A percentile compares a stretch with the other conserved stretches of the same genome.
phyloP scores from a whole-genome alignment of 306 rosid genomes.

The Citrullus colocynthis region DNA sequence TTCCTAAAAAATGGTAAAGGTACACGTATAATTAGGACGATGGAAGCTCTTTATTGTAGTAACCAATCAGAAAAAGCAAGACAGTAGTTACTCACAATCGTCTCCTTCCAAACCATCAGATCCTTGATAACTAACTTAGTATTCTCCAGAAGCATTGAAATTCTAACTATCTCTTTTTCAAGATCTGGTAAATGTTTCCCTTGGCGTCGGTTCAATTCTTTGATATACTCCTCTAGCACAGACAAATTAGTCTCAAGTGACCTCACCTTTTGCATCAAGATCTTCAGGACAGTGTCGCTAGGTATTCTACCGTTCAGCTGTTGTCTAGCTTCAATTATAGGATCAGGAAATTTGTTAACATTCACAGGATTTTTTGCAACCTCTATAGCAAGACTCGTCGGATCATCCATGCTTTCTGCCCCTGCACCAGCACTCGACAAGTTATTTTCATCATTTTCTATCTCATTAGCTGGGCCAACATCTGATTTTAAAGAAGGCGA shows the following conservation, averaged over 20 bases:
- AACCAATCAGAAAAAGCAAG: neutral
- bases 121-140: conserved; percentile 41
- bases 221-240: conserved; percentile 48
- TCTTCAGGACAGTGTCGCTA: conserved; percentile 79
- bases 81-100: conserved; percentile 21
- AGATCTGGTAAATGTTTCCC: conserved; percentile 35
- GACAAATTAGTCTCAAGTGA: conserved; percentile 62
- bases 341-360: conserved; percentile 41
- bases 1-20: conserved; percentile 32
- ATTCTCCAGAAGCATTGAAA: conserved; percentile 43
- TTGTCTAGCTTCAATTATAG: conserved; percentile 48
- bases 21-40: conserved; percentile 2
- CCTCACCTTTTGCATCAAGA: conserved; percentile 84
- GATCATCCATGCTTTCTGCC: conserved; percentile 21
- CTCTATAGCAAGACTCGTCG: conserved; percentile 21
- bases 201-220: conserved; percentile 54
- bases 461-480: conserved; percentile 29
- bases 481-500: conserved; percentile 36
- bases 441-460: conserved; percentile 26
- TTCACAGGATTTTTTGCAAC: conserved; percentile 17
- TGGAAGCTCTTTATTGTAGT: neutral
- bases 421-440: conserved; percentile 17
- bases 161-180: conserved; percentile 41
- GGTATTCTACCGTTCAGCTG: conserved; percentile 69
- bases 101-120: conserved; percentile 40